Evolutionary conservation across 1,284 basidiomycete species (phyloP), one percentile per base, ranked within the genome.

Genomic region (Cutaneotrichosporon arboriforme): DNA sequence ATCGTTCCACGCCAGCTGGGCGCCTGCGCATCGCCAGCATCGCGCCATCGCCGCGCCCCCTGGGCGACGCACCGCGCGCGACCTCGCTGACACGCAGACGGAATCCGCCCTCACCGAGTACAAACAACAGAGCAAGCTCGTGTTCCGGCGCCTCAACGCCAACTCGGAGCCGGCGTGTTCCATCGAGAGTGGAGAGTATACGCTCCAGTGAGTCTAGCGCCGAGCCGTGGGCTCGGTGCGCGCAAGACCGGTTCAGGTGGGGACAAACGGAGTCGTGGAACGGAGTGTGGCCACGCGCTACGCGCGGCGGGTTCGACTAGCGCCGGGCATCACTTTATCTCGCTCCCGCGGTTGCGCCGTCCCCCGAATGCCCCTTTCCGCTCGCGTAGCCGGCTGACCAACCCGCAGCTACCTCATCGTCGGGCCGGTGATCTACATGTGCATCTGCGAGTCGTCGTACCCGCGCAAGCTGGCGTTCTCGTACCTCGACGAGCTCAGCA

Each of bases 381-480:
- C n/a, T n/a, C n/a, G n/a, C n/a, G n/a, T n/a, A n/a, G n/a, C n/a
- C 22, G 33, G 22, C 54, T 46, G 20, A 58, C 52, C n/a, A n/a
- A 33, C 10, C n/a, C n/a, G n/a, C 70, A 97, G 93, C 78, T 99
- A 99, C 80, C 84, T 97, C 63, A 92, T 99, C 62, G 77, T 84
- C 46, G 85, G 91, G 65, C 90, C 90, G 76, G 92, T 97, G 59
- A 88, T 96, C 49, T 98, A 92, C 77, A 82, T 98, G 58, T 88
- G 89, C 61, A 93, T 99, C 72, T 85, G 91, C 49, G 94, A 97
- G 77, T 89, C 91, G 73, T 91, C 90, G 7, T 99, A 99, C 77
- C 94, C 94, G 21, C 83, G 96, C 59, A 98, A 97, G 76, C 84
- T 98, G 21, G 92, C 93, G 0, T 99, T 99, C 76, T 90, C 90